Evolutionary conservation across 2,329 filamentous ascomycete genomes (phyloP), one percentile per base, ranked within the genome.

Genomic region (Trichoderma sp.): DNA sequence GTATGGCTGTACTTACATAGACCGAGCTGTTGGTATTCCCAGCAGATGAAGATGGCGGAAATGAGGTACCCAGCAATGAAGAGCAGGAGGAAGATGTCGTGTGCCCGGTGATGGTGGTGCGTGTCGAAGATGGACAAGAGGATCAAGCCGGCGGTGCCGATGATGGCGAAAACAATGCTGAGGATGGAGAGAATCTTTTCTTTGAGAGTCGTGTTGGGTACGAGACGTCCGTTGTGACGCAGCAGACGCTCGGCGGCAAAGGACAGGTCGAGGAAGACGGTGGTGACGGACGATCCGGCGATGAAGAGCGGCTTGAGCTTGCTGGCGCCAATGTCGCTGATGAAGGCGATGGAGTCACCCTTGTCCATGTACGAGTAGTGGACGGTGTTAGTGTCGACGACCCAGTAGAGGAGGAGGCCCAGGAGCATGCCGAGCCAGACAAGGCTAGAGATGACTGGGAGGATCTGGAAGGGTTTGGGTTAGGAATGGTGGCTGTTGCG

Each of bases 11-110:
- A 81, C 84, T 64, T 78, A 87, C 86, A 90, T 64, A 90, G 88
- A 29, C 93, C 93, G 1, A 98, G 85, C 2, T 92, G 89, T 74
- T 95, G 90, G 78, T 97, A 97, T 78, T 97, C 93, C 81, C 88
- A 89, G 82, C 94, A 97, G 71, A 94, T 91, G 79, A 94, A 94
- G 72, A 97, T 85, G 67, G 94, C 94, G 5, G 90, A 92, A 65
- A 97, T 76, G 64, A 97, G 82, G 78, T 97, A 98, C 37, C 93
- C 95, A 15, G 79, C 88, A 76, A 97, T 92, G 78, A 99, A 99
- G 61, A 97, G 79, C 1, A 87, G 79, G 39, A 99, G 81, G 79
- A 97, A 97, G 2, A 88, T 82, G 74, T 92, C 84, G 77, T 99
- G 95, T 68, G 91, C 76, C 1, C 72, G 78, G 2, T 84, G 83